Base-by-base conservation (phyloP, 352 stramenopile species). In the Phytopythium chamaehyphon region DNA sequence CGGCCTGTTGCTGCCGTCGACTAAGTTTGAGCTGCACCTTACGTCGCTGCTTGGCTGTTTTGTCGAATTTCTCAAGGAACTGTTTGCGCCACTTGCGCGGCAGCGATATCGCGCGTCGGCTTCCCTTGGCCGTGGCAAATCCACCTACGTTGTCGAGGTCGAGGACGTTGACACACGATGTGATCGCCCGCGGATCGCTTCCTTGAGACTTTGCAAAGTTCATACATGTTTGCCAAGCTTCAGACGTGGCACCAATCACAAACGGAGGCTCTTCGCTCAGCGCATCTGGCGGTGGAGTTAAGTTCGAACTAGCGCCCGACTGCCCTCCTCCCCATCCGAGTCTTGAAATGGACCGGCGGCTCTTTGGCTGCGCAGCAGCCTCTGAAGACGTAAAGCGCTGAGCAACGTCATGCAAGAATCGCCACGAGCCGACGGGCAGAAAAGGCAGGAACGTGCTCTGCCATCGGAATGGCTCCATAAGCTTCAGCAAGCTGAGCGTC, bases 381-480 rank as follows among this genome's bases (percentile, higher is more conserved):
- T 89, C 76, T 16, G 70, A 55, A 31, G 83, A 62, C 22, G 76
- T 63, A 51, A 87, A 82, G 22, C 76, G 66, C 37, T 77, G 70
- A 24, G 83, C 52, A 39, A 75, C 58, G 48, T 95, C 82, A 12
- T 76, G 65, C 21, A 93, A 55, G 47, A 88, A 89, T 19, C 69
- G 64, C 74, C 81, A 90, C 3, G 80, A 91, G 22, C 80, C 61
- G 14, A 90, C 71, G 11, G 82, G 78, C 8, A 93, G 54, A 47
- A 90, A 92, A 22, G 84, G 82, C 5, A 90, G 44, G 42, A 88
- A 86, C 19, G 76, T 87, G 57, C 90, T 79, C 40, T 88, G 77
- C 84, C 84, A 95, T 21, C 54, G 64, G 53, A 95, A 95, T n/a
- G 84, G 84, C 38, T 82, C 57, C 11, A 95, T 53, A 24, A 95